These are phyloP conservation scores for Boechera divaricarpa DNA, from an alignment of 345 rosid genomes.

Conservation along the genomic window DNA sequence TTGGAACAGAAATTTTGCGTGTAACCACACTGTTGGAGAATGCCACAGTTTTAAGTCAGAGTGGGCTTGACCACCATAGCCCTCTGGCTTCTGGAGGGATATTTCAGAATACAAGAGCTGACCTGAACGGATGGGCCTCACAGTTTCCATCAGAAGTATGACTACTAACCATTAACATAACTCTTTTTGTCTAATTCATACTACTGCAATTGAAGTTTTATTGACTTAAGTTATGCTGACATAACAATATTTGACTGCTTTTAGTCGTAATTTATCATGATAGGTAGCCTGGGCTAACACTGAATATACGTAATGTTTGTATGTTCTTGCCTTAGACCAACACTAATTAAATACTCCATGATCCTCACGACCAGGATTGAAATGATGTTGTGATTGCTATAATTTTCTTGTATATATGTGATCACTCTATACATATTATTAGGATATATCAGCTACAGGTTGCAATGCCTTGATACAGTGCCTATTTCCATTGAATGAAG, in stretches of 20 bases:
- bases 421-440: constrained; percentile 13
- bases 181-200: constrained; percentile 71
- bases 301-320: constrained; percentile 16
- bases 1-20: constrained; percentile 99
- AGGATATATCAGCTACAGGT: constrained; percentile 36
- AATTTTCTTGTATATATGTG: background rate
- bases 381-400: constrained; percentile 18
- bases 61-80: constrained; percentile 95
- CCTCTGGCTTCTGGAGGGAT: constrained; percentile 93
- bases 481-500: constrained; percentile 8
- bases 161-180: constrained; percentile 98
- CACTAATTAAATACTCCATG: constrained; percentile 32
- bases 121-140: constrained; percentile 89
- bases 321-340: constrained; percentile 20
- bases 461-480: constrained; percentile 26
- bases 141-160: constrained; percentile 99
- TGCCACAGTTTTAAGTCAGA: constrained; percentile 98
- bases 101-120: constrained; percentile 93
- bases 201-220: constrained; percentile 53
- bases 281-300: constrained; percentile 58
- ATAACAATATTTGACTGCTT: constrained; percentile 53
- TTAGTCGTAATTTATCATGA: constrained; percentile 46
- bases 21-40: constrained; percentile 99
- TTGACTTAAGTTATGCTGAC: constrained; percentile 64
- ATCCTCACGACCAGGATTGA: background rate